A percentile compares a stretch with the other conserved stretches of the same genome.
These are phyloP conservation scores for Candida koratica DNA, from an alignment of 805 yeast genomes.

Conservation along the genomic window DNA sequence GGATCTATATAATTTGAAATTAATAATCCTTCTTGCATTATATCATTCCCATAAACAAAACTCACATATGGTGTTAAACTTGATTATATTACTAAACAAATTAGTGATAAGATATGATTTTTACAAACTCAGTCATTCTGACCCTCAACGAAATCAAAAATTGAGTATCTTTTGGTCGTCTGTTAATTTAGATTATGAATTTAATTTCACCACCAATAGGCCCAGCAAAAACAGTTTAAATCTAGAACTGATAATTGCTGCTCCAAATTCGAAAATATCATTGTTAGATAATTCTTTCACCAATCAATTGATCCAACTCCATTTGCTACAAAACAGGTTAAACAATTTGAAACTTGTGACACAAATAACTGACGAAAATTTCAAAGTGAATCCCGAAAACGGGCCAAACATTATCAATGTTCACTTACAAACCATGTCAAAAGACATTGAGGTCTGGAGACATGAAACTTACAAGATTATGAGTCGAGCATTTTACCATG, in stretches of 20 bases:
- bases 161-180: slow-evolving; percentile 34
- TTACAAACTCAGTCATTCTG: slow-evolving; percentile 14
- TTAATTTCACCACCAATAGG: slow-evolving; percentile 29
- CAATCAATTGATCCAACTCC: slow-evolving; percentile 21
- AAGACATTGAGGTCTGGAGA: slow-evolving; percentile 37
- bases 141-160: slow-evolving; percentile 3
- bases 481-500: slow-evolving; percentile 24
- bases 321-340: slow-evolving; percentile 23
- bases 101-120: slow-evolving; percentile 21
- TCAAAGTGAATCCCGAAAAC: background rate
- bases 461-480: slow-evolving; percentile 25
- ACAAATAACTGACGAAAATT: slow-evolving; percentile 1
- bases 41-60: slow-evolving; percentile 29
- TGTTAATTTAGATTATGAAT: slow-evolving; percentile 36
- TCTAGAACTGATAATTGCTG: slow-evolving; percentile 1
- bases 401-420: background rate
- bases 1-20: slow-evolving; percentile 24
- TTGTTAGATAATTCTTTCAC: slow-evolving; percentile 11
- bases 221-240: slow-evolving; percentile 33
- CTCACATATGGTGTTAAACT: slow-evolving; percentile 29
- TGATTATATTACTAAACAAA: slow-evolving; percentile 33
- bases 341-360: slow-evolving; percentile 12
- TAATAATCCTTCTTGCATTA: slow-evolving; percentile 31
- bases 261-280: slow-evolving; percentile 5
- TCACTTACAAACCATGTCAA: slow-evolving; percentile 18